Evolutionary conservation across 441 rosid genomes (phyloP).

Genomic region (Mallotus repandus): DNA sequence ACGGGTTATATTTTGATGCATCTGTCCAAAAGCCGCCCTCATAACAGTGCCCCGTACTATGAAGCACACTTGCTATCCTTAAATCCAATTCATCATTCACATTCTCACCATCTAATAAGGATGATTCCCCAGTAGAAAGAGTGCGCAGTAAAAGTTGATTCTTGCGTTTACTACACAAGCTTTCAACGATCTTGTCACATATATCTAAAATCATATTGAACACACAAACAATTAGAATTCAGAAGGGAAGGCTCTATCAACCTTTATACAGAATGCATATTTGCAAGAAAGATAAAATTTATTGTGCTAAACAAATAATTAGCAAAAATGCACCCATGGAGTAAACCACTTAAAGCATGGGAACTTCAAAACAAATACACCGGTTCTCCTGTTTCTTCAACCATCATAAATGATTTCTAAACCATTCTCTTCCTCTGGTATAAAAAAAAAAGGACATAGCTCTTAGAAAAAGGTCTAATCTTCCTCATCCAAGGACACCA

Average conservation of each 20-base stretch:
- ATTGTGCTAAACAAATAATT: not conserved
- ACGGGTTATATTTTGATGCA: slow-evolving; percentile 44
- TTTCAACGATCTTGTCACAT: slow-evolving; percentile 82
- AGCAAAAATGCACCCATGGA: not conserved
- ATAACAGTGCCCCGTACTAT: slow-evolving; percentile 90
- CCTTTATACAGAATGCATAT: not conserved
- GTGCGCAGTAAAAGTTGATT: slow-evolving; percentile 57
- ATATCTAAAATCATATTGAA: slow-evolving; percentile 49
- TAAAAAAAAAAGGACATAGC: not conserved
- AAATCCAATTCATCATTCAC: slow-evolving; percentile 66
- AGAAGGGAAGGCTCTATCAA: not conserved
- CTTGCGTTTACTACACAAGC: slow-evolving; percentile 81
- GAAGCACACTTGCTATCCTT: slow-evolving; percentile 89
- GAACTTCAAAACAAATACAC: not conserved
- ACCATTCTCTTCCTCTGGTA: no score
- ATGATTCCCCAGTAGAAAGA: slow-evolving; percentile 58
- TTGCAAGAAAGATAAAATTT: not conserved
- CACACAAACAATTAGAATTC: slow-evolving; percentile 12
- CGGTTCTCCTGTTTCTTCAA: no score
- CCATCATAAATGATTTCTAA: no score
- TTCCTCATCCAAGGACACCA: not conserved
- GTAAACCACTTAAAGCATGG: not conserved
- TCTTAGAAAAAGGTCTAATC: not conserved
- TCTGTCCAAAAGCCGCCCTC: slow-evolving; percentile 93
- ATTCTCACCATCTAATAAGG: slow-evolving; percentile 52